phyloP scores from a whole-genome alignment of 768 basidiomycete genomes.

The Boletus sp. region DNA sequence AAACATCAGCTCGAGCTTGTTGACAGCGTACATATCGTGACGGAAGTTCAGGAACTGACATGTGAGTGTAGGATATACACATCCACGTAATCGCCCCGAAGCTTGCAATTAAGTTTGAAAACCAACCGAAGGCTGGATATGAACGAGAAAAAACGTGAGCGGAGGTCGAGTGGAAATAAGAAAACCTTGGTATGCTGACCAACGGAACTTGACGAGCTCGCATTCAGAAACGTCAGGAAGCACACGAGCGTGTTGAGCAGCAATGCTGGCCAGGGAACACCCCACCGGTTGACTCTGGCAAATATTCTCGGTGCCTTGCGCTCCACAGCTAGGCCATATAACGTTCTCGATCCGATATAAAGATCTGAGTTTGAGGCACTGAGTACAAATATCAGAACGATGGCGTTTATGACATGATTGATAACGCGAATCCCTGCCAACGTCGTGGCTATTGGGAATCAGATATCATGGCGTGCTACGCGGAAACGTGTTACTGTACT shows the following conservation, averaged over 20 bases:
- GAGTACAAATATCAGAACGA: slow-evolving; percentile 48
- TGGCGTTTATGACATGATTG: slow-evolving; percentile 39
- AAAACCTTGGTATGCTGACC: slow-evolving; percentile 35
- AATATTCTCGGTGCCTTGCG: slow-evolving; percentile 46
- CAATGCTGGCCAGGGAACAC: slow-evolving; percentile 39
- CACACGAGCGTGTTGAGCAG: slow-evolving; percentile 56
- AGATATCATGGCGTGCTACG: slow-evolving; percentile 4
- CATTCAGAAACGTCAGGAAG: slow-evolving; percentile 57
- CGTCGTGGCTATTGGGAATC: slow-evolving; percentile 31
- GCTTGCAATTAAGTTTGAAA: slow-evolving; percentile 31
- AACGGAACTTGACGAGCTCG: slow-evolving; percentile 47
- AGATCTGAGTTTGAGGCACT: slow-evolving; percentile 56
- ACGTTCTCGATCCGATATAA: slow-evolving; percentile 48
- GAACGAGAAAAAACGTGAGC: slow-evolving; percentile 8
- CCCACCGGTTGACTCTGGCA: slow-evolving; percentile 33
- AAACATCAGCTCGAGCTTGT: slow-evolving; percentile 2
- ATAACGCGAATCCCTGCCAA: slow-evolving; percentile 47
- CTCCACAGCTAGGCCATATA: slow-evolving; percentile 39
- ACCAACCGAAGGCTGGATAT: slow-evolving; percentile 23
- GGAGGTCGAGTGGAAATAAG: slow-evolving; percentile 25
- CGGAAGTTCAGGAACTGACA: slow-evolving; percentile 14
- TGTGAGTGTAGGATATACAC: slow-evolving; percentile 29
- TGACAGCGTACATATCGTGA: slow-evolving; percentile 9
- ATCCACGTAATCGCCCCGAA: slow-evolving; percentile 38
- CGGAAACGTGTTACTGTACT: slow-evolving; percentile 29